Evolutionary conservation across 164 flowering plant species (phyloP).

Genomic region (Litsea cubeba): DNA sequence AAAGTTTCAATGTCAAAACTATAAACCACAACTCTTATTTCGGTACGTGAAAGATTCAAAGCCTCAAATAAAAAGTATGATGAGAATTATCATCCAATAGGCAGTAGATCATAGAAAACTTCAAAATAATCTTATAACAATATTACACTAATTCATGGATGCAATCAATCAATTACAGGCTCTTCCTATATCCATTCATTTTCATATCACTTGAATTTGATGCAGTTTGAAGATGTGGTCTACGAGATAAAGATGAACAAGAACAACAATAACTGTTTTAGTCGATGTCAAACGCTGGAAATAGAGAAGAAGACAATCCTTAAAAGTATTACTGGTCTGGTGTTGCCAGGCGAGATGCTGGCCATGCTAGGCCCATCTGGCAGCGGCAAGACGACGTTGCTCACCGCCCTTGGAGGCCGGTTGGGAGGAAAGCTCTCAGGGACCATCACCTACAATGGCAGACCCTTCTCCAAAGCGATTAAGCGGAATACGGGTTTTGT

Average conservation of each 20-base stretch:
- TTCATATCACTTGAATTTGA: neutral
- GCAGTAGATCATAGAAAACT: no score
- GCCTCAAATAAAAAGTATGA: no score
- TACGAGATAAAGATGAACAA: conserved; percentile 34
- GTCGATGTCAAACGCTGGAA: neutral
- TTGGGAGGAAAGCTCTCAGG: conserved; percentile 41
- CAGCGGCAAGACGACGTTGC: conserved; percentile 73
- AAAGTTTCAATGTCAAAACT: no score
- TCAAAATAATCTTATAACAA: no score
- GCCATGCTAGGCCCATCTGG: conserved; percentile 92
- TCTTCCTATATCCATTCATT: neutral
- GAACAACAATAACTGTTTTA: neutral
- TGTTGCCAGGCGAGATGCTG: conserved; percentile 69
- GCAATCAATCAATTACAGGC: no score
- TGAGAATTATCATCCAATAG: no score
- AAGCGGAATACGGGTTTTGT: conserved; percentile 70
- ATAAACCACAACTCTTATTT: no score
- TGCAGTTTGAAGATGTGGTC: conserved; percentile 52
- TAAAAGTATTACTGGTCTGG: conserved; percentile 54
- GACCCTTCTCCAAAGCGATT: conserved; percentile 41
- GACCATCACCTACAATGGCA: conserved; percentile 53
- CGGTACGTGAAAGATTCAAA: no score
- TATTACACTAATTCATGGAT: no score
- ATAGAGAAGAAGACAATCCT: conserved; percentile 37
- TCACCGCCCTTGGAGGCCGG: conserved; percentile 68